These are phyloP conservation scores for Naganishia sp. DNA, from an alignment of 1,284 basidiomycete genomes.

Conservation along the genomic window DNA sequence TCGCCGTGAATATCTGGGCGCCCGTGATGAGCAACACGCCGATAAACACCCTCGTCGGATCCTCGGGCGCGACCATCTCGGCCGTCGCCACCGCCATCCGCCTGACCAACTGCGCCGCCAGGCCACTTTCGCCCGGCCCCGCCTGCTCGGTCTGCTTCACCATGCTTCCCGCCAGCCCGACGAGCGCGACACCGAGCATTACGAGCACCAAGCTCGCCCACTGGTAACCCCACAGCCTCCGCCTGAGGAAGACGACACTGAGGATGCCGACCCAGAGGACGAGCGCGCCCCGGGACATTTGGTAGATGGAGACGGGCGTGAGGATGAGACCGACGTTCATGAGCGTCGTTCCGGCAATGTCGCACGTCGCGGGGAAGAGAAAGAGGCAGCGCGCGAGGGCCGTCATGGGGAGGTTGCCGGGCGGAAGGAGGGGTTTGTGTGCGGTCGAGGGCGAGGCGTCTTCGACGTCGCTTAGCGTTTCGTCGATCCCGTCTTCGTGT, in stretches of 20 bases:
- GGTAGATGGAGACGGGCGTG: conserved; percentile 95
- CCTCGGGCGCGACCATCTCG: conserved; percentile 42
- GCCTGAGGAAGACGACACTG: conserved; percentile 85
- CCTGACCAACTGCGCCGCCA: conserved; percentile 27
- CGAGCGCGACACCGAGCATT: conserved; percentile 84
- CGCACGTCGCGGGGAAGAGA: conserved; percentile 54
- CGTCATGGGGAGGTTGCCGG: conserved; percentile 34
- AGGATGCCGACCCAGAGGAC: conserved; percentile 95
- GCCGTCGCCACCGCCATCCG: conserved; percentile 21
- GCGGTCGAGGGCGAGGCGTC: conserved; percentile 1
- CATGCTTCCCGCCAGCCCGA: conserved; percentile 87
- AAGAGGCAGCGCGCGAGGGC: conserved; percentile 48
- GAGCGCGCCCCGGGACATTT: conserved; percentile 95
- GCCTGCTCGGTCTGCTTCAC: conserved; percentile 61
- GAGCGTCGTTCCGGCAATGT: conserved; percentile 60
- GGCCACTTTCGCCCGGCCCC: neutral
- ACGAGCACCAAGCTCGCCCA: conserved; percentile 91
- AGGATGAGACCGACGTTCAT: conserved; percentile 95
- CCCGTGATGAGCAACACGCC: conserved; percentile 88
- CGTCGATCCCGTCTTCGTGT: conserved; percentile 6
- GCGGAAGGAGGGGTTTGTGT: conserved; percentile 11
- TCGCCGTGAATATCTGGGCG: conserved; percentile 76
- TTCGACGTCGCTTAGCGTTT: conserved; percentile 10
- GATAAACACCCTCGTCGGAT: conserved; percentile 52
- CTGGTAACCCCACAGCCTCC: conserved; percentile 57